phyloP scores from a whole-genome alignment of 176 grass and related monocot species.

The Pontederia crassipes region DNA sequence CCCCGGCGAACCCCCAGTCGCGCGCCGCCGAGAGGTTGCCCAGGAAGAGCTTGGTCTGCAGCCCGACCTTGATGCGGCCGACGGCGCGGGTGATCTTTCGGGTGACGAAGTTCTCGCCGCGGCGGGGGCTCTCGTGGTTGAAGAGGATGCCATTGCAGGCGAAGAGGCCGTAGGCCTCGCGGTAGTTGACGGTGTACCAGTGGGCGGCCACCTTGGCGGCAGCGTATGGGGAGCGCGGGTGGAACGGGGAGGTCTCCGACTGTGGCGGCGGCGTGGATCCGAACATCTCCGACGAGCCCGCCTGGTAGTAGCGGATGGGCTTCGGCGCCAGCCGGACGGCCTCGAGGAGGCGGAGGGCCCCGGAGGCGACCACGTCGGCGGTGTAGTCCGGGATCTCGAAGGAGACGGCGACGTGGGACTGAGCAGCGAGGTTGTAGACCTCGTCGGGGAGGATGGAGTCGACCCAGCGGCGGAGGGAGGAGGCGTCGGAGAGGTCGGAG shows the following conservation, averaged over 20 bases:
- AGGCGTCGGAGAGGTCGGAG: conserved; percentile 90
- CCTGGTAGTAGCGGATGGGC: conserved; percentile 81
- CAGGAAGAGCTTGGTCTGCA: conserved; percentile 96
- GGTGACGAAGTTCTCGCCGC: conserved; percentile 98
- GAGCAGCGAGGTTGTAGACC: conserved; percentile 97
- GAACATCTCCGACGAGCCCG: conserved; percentile 94
- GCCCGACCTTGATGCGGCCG: conserved; percentile 74
- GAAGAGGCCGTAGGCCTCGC: conserved; percentile 83
- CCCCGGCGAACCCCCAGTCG: conserved; percentile 94
- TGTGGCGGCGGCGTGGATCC: conserved; percentile 93
- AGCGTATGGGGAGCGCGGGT: conserved; percentile 84
- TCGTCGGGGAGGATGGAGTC: conserved; percentile 81
- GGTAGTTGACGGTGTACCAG: conserved; percentile 99
- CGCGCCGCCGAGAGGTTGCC: conserved; percentile 78
- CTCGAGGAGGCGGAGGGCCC: conserved; percentile 87
- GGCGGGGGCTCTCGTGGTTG: conserved; percentile 95
- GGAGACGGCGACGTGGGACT: conserved; percentile 92
- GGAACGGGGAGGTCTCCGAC: conserved; percentile 64
- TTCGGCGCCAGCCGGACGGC: conserved; percentile 56
- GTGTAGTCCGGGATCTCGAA: conserved; percentile 97
- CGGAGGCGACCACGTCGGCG: conserved; percentile 80
- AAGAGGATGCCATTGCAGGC: conserved; percentile 98
- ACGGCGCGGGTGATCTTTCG: conserved; percentile 96
- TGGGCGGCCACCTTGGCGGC: conserved; percentile 93
- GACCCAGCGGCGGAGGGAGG: conserved; percentile 80